Conservation (phyloP, 2,329 filamentous ascomycete species). For the Microsporum ferrugineum region DNA sequence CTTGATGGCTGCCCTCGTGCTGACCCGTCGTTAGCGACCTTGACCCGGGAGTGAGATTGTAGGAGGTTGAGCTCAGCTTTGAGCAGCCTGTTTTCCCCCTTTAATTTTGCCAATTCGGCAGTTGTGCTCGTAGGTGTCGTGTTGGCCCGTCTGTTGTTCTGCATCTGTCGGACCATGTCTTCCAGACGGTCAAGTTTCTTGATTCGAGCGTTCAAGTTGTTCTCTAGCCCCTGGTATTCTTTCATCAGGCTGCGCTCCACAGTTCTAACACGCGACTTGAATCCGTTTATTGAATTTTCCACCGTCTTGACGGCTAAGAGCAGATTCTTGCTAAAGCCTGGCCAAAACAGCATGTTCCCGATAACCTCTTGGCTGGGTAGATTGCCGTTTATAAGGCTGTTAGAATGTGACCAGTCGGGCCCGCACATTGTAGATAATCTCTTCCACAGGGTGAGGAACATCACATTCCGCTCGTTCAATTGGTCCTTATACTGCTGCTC, state of each 20-base stretch:
- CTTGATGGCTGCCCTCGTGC: slow-evolving; percentile 17
- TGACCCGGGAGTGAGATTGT: slow-evolving; percentile 50
- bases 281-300: slow-evolving; percentile 65
- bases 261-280: slow-evolving; percentile 65
- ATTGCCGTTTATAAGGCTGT: slow-evolving; percentile 79
- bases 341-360: slow-evolving; percentile 60
- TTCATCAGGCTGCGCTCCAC: slow-evolving; percentile 87
- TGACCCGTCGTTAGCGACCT: slow-evolving; percentile 30
- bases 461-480: slow-evolving; percentile 74
- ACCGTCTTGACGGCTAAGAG: slow-evolving; percentile 76
- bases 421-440: slow-evolving; percentile 76
- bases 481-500: slow-evolving; percentile 79
- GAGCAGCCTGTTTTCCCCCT: slow-evolving; percentile 49
- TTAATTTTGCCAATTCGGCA: slow-evolving; percentile 48
- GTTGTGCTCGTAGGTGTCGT: slow-evolving; percentile 24
- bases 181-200: slow-evolving; percentile 86
- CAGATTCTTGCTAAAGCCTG: slow-evolving; percentile 82
- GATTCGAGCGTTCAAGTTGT: slow-evolving; percentile 62
- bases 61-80: slow-evolving; percentile 58
- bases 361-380: slow-evolving; percentile 78
- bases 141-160: slow-evolving; percentile 25
- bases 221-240: slow-evolving; percentile 79
- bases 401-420: slow-evolving; percentile 79
- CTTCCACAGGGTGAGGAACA: slow-evolving; percentile 84
- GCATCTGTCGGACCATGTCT: slow-evolving; percentile 57